These are phyloP conservation scores for Cephalotrichum gorgonifer DNA, from an alignment of 2,329 filamentous ascomycete species.

Conservation along the genomic window DNA sequence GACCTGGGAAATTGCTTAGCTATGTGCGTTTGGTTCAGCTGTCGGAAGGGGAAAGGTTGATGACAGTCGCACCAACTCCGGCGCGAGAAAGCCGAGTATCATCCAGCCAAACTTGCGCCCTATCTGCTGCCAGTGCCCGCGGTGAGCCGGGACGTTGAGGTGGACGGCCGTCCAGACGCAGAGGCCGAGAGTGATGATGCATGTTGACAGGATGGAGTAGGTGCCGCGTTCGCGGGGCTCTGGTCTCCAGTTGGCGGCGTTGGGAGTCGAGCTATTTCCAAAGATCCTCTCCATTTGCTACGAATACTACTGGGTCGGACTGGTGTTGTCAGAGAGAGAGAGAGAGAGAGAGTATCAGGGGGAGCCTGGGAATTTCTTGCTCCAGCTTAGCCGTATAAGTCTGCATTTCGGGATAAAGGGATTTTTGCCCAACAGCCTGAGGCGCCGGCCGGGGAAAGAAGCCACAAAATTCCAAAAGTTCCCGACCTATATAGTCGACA, in stretches of 20 bases:
- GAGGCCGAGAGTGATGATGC: constrained; percentile 20
- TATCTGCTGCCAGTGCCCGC: constrained; percentile 4
- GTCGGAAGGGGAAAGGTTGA: constrained; percentile 8
- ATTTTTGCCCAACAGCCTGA: too few relatives aligned
- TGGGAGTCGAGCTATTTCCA: not conserved
- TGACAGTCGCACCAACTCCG: constrained; percentile 19
- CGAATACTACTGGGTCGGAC: too few relatives aligned
- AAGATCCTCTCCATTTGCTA: constrained; percentile 3
- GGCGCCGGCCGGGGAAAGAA: too few relatives aligned
- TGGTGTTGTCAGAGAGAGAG: too few relatives aligned
- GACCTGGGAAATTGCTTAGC: not conserved
- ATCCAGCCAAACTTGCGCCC: constrained; percentile 17
- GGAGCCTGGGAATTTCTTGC: too few relatives aligned
- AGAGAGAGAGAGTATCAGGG: too few relatives aligned
- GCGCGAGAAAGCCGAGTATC: constrained; percentile 17
- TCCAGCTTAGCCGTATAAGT: too few relatives aligned
- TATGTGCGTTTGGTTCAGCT: not conserved
- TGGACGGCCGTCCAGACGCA: constrained; percentile 26
- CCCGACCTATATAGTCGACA: too few relatives aligned
- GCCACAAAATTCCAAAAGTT: too few relatives aligned
- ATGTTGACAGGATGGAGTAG: constrained; percentile 20
- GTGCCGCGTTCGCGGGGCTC: constrained; percentile 17
- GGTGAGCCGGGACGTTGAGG: constrained; percentile 20
- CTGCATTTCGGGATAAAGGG: too few relatives aligned
- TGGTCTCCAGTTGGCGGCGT: not conserved